Evolutionary conservation across 306 rosid genomes (phyloP), one percentile per base, ranked within the genome.

Genomic region (Benincasa hispida): DNA sequence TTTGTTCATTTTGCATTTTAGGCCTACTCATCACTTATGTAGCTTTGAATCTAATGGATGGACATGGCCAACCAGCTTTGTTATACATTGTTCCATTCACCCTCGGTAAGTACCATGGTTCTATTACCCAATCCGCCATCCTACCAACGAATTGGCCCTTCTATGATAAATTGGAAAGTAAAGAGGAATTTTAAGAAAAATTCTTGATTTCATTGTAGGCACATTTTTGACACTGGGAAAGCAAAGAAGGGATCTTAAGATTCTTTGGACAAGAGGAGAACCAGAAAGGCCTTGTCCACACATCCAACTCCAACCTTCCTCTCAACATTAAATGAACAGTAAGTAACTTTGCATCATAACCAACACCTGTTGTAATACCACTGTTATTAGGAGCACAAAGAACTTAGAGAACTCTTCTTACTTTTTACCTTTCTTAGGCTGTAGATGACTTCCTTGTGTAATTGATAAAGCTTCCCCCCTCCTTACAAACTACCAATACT

Each of bases 11-110:
- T 77, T 74, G 30, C 63, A 58, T 4, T 76, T 73, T 82, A 95
- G 99, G 99, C 80, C 96, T 95, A 30, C 93, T 95, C 25, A 50
- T 95, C 86, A 95, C 99, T 25, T 95, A 95, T 27, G 87, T 95
- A 75, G 99, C 99, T 79, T 84, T 95, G 88, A 95, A 95, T 90
- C 80, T 95, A 83, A 95, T 95, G 99, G 99, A 95, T 65, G 99
- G 98, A 62, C 99, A 92, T 78, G 99, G 98, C 76, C 99, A 95
- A 80, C 99, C 99, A 0, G 99, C 99, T 80, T 85, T 95, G 83
- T 90, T 95, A 62, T 95, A 92, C 86, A 95, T 92, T 56, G 99
- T 95, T 55, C 99, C 99, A 10, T 95, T 95, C 81, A 95, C 93
- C 25, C 92, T 95, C 10, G 98, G 99, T 95, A 78, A 87, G 97